These are phyloP conservation scores for Colletotrichum tamarilloi DNA, from an alignment of 2,329 filamentous ascomycete genomes.

Conservation along the genomic window DNA sequence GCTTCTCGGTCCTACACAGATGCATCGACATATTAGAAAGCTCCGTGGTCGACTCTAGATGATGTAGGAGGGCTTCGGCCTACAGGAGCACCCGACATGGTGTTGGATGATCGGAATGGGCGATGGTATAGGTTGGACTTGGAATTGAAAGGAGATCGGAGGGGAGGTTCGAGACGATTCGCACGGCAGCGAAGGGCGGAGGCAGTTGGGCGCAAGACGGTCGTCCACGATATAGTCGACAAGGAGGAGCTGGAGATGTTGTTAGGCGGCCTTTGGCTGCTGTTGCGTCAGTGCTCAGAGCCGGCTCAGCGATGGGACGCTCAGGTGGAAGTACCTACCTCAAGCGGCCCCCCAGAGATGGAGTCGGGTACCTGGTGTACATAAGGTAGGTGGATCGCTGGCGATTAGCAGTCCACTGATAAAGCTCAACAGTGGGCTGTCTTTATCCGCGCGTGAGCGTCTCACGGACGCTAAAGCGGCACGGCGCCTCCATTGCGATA, in stretches of 20 bases:
- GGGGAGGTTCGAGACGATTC: background rate
- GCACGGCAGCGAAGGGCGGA: background rate
- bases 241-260: slow-evolving; percentile 9
- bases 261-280: background rate
- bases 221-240: background rate
- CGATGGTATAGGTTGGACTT: background rate
- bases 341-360: background rate
- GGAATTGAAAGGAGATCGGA: background rate
- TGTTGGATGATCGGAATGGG: background rate
- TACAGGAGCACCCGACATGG: slow-evolving; percentile 55
- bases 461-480: background rate
- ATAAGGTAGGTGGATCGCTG: background rate
- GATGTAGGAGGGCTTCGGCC: slow-evolving; percentile 31
- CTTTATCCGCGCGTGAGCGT: background rate
- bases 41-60: background rate
- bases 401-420: background rate
- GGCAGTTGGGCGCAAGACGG: background rate
- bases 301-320: background rate
- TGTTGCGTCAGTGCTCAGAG: slow-evolving; percentile 22
- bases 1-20: slow-evolving; percentile 83
- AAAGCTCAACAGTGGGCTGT: background rate
- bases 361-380: background rate
- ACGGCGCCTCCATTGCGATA: background rate
- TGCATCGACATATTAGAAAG: slow-evolving; percentile 4
- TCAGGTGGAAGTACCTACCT: background rate